Evolutionary conservation across 371 early-diverging fungal genomes (phyloP).

Genomic region (Mortierella sp.): DNA sequence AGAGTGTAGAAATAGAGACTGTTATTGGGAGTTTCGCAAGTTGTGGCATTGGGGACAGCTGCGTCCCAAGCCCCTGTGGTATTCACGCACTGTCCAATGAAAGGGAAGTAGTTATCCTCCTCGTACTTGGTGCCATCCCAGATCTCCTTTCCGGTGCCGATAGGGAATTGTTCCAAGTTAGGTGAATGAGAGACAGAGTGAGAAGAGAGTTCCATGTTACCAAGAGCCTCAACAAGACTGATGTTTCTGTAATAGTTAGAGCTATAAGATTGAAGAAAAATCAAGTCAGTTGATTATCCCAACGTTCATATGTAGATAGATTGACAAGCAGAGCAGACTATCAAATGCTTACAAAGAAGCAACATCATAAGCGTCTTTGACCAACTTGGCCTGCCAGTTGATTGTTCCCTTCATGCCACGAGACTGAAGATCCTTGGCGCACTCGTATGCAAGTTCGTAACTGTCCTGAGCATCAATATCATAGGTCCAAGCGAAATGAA

Average conservation of each 20-base stretch:
- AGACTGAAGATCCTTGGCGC: conserved; percentile 26
- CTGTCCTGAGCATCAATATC: conserved; percentile 40
- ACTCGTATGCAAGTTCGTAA: conserved; percentile 13
- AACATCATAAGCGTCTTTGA: conserved; percentile 36
- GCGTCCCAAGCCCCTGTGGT: conserved; percentile 14
- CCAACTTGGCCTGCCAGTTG: conserved; percentile 39
- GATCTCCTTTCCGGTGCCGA: conserved; percentile 38
- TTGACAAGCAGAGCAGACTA: no score
- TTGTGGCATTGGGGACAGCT: conserved; percentile 20
- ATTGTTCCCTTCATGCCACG: conserved; percentile 32
- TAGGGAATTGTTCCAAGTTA: conserved; percentile 23
- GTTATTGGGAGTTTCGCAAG: conserved; percentile 28
- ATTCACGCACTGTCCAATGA: conserved; percentile 38
- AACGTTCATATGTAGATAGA: no score
- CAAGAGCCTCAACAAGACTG: conserved; percentile 32
- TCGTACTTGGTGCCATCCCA: conserved; percentile 17
- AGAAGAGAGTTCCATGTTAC: conserved; percentile 42
- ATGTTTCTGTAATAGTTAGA: conserved; percentile 32
- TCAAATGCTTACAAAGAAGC: conserved; percentile 22
- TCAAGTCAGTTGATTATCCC: no score
- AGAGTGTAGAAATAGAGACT: conserved; percentile 22
- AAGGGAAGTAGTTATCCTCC: conserved; percentile 32
- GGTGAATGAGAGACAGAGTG: conserved; percentile 39
- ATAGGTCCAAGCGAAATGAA: conserved; percentile 42
- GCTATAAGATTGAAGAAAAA: neutral